phyloP scores from a whole-genome alignment of 1,284 basidiomycete species.

The Ganoderma meredithae region DNA sequence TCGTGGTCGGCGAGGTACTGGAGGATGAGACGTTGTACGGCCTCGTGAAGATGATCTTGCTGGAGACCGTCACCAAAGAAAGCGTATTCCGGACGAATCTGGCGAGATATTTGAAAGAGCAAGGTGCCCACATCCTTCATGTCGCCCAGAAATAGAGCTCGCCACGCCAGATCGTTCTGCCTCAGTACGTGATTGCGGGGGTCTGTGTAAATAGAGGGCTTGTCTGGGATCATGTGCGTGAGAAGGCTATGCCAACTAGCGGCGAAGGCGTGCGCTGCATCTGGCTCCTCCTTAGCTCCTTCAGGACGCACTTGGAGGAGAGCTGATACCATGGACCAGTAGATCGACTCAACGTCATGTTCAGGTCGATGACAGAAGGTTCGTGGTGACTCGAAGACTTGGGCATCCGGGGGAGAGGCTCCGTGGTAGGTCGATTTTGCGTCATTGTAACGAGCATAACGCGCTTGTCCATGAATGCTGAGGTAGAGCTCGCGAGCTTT shows the following conservation, averaged over 20 bases:
- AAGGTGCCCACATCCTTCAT: constrained; percentile 4
- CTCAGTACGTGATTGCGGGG: too few species aligned
- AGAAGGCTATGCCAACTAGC: not conserved
- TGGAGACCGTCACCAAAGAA: not conserved
- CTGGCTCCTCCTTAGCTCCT: not conserved
- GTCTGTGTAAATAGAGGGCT: too few species aligned
- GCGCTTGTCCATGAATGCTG: not conserved
- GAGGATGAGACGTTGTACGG: constrained; percentile 11
- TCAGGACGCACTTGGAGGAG: not conserved
- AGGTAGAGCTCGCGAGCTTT: not conserved
- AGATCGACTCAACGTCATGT: constrained; percentile 11
- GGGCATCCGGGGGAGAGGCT: not conserved
- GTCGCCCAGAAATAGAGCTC: not conserved
- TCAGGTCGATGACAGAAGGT: not conserved
- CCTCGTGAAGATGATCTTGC: constrained; percentile 5
- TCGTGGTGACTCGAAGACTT: too few species aligned
- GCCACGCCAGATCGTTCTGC: not conserved
- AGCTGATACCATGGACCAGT: constrained; percentile 6
- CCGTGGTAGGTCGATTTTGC: not conserved
- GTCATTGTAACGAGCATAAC: not conserved
- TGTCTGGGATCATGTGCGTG: not conserved
- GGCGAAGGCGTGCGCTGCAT: too few species aligned
- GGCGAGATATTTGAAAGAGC: not conserved
- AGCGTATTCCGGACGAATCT: not conserved
- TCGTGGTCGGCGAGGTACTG: constrained; percentile 9